Percentiles rank a stretch among this genome's conserved stretches.
Conservation (phyloP, 2,329 filamentous ascomycete species). For the Hypoxylon sp. region DNA sequence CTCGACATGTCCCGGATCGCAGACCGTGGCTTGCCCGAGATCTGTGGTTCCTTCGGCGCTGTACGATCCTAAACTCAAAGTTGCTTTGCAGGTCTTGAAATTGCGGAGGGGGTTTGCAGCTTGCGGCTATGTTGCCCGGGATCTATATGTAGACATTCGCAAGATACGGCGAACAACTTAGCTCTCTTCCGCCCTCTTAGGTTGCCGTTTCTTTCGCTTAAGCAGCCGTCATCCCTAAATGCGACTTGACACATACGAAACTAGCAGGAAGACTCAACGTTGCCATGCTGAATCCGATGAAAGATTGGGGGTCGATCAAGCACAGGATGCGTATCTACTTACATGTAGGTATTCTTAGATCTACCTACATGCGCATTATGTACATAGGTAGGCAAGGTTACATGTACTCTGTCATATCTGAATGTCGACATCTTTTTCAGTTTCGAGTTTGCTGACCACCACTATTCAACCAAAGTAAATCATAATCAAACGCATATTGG, state of each 20-base stretch:
- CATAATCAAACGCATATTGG: constrained; percentile 3
- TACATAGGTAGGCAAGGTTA: no score
- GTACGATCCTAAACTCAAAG: constrained; percentile 24
- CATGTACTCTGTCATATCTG: no score
- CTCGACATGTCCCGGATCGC: constrained; percentile 30
- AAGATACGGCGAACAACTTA: constrained; percentile 10
- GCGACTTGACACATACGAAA: constrained; percentile 10
- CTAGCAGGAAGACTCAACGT: constrained; percentile 4
- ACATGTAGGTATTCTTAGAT: no score
- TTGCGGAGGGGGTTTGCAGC: constrained; percentile 39
- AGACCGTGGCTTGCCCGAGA: constrained; percentile 22
- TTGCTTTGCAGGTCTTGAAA: constrained; percentile 38
- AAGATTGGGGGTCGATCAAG: constrained; percentile 32
- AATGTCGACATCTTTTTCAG: constrained; percentile 36
- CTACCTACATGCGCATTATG: no score
- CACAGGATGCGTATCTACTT: no score
- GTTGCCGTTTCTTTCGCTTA: constrained; percentile 10
- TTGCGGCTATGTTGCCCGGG: constrained; percentile 37
- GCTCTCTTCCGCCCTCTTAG: constrained; percentile 10
- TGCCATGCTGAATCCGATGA: neutral
- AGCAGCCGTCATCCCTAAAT: constrained; percentile 10
- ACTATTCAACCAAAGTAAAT: constrained; percentile 43
- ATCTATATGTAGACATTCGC: constrained; percentile 20
- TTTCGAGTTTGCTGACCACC: constrained; percentile 46
- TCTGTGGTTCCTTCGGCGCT: constrained; percentile 21